Conservation (phyloP, 805 yeast genomes). For the Ogataea populi-albae region DNA sequence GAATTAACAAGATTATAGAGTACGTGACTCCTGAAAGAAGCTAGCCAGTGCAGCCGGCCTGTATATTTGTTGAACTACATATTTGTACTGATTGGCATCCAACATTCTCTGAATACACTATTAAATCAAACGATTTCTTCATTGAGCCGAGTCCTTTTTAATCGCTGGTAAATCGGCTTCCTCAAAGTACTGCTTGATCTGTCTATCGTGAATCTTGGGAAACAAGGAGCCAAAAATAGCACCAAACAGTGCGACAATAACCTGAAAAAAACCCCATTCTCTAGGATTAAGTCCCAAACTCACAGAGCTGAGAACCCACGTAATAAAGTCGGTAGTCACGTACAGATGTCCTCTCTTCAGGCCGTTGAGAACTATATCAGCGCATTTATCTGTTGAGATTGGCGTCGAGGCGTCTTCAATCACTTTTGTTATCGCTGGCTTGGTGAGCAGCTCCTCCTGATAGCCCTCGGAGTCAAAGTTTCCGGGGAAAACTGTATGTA, state of each 20-base stretch:
- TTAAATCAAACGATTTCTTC: too few species aligned
- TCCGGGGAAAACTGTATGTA: constrained; percentile 82
- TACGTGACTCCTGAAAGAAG: too few species aligned
- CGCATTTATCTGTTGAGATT: constrained; percentile 64
- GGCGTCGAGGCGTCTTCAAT: constrained; percentile 86
- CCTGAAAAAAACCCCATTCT: constrained; percentile 51
- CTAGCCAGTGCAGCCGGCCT: too few species aligned
- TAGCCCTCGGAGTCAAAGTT: constrained; percentile 89
- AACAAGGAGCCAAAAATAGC: constrained; percentile 61
- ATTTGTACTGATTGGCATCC: too few species aligned
- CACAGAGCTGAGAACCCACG: constrained; percentile 72
- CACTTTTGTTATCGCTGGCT: constrained; percentile 75
- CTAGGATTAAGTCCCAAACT: constrained; percentile 72
- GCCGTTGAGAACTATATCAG: constrained; percentile 52
- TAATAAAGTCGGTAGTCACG: constrained; percentile 77
- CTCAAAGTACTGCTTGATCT: constrained; percentile 51
- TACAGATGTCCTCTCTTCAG: constrained; percentile 67
- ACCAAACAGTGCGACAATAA: constrained; percentile 45
- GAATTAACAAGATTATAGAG: constrained; percentile 15
- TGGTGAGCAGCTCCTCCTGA: constrained; percentile 73
- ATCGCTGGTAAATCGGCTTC: too few species aligned
- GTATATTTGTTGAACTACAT: too few species aligned
- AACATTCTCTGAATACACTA: too few species aligned
- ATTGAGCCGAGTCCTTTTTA: too few species aligned
- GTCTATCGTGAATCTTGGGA: constrained; percentile 46